Evolutionary conservation across 73 alveolate species (phyloP), one percentile per base, ranked within the genome.

Genomic region (Paramecium biaurelia): DNA sequence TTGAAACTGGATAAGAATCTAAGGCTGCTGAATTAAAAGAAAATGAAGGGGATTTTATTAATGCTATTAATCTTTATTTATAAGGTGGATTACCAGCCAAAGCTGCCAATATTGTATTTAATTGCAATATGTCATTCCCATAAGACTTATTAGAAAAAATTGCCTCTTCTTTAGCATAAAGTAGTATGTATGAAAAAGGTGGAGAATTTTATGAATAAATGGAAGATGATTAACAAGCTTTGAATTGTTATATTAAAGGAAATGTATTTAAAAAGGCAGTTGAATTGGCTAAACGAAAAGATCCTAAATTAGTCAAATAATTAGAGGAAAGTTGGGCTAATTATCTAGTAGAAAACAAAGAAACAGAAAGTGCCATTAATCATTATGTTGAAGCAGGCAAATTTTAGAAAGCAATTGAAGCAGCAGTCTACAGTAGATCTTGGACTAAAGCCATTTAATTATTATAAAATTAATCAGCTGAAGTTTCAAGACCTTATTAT

Each of bases 251-350:
- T 92, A 98, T 98, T 41, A 97, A 98, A 92, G 99, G 99, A 0
- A 97, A 96, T 85, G 98, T 99, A 72, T 99, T 95, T 96, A 93
- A 99, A 11, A 99, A 99, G 96, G 99, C 99, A 24, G 98, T 98
- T 7, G 97, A 97, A 92, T 92, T 97, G 74, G 99, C 99, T 15
- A 95, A 94, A 92, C 92, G 95, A 88, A 86, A 92, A 42, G 92
- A 92, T 57, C 95, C 97, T 32, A 95, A 93, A 23, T 76, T 92
- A 87, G 96, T 94, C 28, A 95, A 95, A 92, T 45, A 97, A 92
- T 96, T 99, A 70, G 99, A 99, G 92, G 99, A 99, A 97, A 99
- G 98, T 92, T 99, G 99, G 99, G 99, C 99, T 63, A 99, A 98
- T 86, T 98, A 98, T 96, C 63, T 85, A 28, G 94, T 92, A 2